These are phyloP conservation scores for Powellomyces hirtus DNA, from an alignment of 192 early-diverging fungal genomes.

Conservation along the genomic window DNA sequence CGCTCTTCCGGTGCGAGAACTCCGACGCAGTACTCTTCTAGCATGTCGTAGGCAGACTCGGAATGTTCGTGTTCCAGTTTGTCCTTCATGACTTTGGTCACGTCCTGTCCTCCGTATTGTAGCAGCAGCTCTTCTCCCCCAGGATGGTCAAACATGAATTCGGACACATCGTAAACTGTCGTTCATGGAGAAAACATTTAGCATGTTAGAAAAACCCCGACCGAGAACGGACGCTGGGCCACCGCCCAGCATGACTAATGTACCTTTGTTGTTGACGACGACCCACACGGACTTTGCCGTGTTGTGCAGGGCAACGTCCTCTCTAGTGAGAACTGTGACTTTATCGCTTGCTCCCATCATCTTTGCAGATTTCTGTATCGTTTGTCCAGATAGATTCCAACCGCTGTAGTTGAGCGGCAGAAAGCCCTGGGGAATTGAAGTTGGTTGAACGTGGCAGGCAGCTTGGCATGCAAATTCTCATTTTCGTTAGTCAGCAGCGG, in stretches of 20 bases:
- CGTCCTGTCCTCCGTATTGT: constrained; percentile 84
- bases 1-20: not conserved
- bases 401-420: too few relatives aligned
- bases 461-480: too few relatives aligned
- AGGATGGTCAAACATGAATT: constrained; percentile 88
- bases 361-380: too few relatives aligned
- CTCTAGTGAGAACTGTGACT: constrained; percentile 38
- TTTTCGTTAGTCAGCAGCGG: too few relatives aligned
- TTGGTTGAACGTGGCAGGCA: too few relatives aligned
- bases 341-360: not conserved
- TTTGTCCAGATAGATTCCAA: too few relatives aligned
- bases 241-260: too few relatives aligned
- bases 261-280: constrained; percentile 64
- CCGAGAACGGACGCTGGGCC: not conserved
- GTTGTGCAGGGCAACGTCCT: constrained; percentile 75
- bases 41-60: constrained; percentile 80
- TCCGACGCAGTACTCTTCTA: constrained; percentile 82
- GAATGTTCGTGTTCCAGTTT: constrained; percentile 73
- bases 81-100: constrained; percentile 79
- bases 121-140: constrained; percentile 87
- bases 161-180: constrained; percentile 84
- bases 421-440: too few relatives aligned
- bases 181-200: too few relatives aligned
- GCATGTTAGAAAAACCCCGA: not conserved
- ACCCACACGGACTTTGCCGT: constrained; percentile 76